Conservation (phyloP, 129 eudicot species). For the Helianthus tuberosus region DNA sequence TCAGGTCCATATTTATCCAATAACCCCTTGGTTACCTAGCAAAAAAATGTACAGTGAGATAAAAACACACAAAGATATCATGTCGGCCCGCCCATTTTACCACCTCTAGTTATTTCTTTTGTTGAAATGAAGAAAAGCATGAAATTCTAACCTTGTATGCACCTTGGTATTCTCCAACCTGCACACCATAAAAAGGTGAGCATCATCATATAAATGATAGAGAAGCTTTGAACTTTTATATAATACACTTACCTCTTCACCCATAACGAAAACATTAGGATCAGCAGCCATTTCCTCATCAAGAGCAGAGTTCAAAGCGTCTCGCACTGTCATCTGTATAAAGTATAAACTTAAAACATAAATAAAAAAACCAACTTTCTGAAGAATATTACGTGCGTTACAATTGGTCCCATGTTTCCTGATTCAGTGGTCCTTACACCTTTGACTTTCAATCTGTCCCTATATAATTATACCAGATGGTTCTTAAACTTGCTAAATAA, state of each 20-base stretch:
- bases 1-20: too few relatives aligned
- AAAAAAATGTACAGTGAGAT: too few relatives aligned
- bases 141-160: conserved; percentile 72
- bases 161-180: conserved; percentile 94
- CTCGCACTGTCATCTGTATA: conserved; percentile 75
- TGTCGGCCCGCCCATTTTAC: background rate
- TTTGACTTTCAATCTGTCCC: background rate
- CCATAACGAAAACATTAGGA: conserved; percentile 67
- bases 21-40: too few relatives aligned
- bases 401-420: conserved; percentile 6
- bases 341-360: conserved; percentile 21
- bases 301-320: conserved; percentile 81
- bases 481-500: too few relatives aligned
- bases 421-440: background rate
- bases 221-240: background rate
- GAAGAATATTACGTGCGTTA: background rate
- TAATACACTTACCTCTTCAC: conserved; percentile 63
- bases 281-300: conserved; percentile 96
- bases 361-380: background rate
- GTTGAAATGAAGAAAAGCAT: background rate
- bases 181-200: background rate
- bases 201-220: too few relatives aligned
- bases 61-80: too few relatives aligned
- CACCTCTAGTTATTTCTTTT: too few relatives aligned
- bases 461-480: background rate